Percentiles rank a stretch among this genome's conserved stretches.
Conservation (phyloP, 2,329 filamentous ascomycete species). For the Xylaria arbuscula region DNA sequence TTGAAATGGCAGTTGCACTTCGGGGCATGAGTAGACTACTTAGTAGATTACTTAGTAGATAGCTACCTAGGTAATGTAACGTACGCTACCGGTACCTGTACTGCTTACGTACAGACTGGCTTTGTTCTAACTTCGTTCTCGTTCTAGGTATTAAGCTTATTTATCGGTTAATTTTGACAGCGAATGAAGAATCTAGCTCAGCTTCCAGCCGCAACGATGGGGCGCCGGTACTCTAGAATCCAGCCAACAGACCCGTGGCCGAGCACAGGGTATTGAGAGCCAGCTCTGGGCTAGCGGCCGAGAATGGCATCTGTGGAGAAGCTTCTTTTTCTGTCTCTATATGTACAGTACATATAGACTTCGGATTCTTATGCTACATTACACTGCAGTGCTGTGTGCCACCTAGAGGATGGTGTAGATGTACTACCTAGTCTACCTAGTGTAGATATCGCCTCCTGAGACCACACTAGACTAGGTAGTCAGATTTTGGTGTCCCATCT, state of each 20-base stretch:
- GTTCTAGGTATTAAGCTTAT: slow-evolving; percentile 34
- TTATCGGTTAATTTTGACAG: slow-evolving; percentile 26
- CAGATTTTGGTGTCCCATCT: slow-evolving; percentile 11
- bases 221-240: slow-evolving; percentile 28
- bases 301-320: slow-evolving; percentile 37
- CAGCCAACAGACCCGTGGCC: slow-evolving; percentile 13
- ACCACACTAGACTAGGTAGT: slow-evolving; percentile 25
- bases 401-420: not conserved
- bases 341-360: not conserved
- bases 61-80: no score
- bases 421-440: not conserved
- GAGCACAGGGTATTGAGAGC: slow-evolving; percentile 13
- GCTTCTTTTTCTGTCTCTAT: slow-evolving; percentile 29
- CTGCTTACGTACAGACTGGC: not conserved
- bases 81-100: not conserved
- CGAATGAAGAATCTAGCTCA: slow-evolving; percentile 18
- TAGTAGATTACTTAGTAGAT: no score
- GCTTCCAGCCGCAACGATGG: slow-evolving; percentile 20
- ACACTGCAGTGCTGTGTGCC: not conserved
- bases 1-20: not conserved
- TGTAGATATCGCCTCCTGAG: slow-evolving; percentile 25
- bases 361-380: not conserved
- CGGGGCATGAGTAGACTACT: not conserved
- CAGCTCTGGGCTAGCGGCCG: slow-evolving; percentile 19
- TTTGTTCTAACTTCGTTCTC: slow-evolving; percentile 2